Evolutionary conservation across 2,329 filamentous ascomycete genomes (phyloP).

Genomic region (Colletotrichum sp.): DNA sequence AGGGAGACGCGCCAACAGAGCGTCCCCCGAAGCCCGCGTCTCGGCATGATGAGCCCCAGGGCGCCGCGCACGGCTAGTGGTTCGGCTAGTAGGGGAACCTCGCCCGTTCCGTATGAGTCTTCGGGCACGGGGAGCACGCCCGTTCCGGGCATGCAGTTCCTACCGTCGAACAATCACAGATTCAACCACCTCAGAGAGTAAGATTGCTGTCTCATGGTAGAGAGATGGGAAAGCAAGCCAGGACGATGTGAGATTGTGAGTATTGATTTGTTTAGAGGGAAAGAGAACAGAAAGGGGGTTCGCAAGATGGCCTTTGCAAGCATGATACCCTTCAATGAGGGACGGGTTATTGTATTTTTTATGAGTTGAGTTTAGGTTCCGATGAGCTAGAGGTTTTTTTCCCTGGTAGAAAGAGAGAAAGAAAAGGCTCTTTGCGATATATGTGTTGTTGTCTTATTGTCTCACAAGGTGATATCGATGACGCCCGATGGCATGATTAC

Average conservation of each 20-base stretch:
- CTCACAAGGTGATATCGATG: neutral
- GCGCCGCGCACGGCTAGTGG: slow-evolving; percentile 34
- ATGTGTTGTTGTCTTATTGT: neutral
- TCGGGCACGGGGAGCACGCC: slow-evolving; percentile 33
- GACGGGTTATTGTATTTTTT: neutral
- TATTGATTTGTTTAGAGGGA: neutral
- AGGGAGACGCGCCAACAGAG: slow-evolving; percentile 61
- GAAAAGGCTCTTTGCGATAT: neutral
- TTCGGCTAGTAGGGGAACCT: slow-evolving; percentile 53
- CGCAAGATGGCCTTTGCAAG: neutral
- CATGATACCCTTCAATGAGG: slow-evolving; percentile 7
- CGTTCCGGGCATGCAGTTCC: slow-evolving; percentile 41
- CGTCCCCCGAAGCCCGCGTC: slow-evolving; percentile 61
- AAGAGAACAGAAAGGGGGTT: neutral
- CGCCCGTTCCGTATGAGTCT: slow-evolving; percentile 43
- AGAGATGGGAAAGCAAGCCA: neutral
- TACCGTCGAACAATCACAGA: slow-evolving; percentile 44
- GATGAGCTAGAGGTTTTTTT: neutral
- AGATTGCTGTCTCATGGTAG: neutral
- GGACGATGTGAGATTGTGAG: neutral
- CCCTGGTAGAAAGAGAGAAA: neutral
- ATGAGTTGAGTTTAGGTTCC: neutral
- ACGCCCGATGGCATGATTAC: neutral
- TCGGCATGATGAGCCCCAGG: slow-evolving; percentile 57
- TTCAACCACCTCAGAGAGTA: slow-evolving; percentile 49